Evolutionary conservation across 495 filamentous ascomycete genomes (phyloP), one percentile per base, ranked within the genome.

Genomic region (Penicillium subrubescens): DNA sequence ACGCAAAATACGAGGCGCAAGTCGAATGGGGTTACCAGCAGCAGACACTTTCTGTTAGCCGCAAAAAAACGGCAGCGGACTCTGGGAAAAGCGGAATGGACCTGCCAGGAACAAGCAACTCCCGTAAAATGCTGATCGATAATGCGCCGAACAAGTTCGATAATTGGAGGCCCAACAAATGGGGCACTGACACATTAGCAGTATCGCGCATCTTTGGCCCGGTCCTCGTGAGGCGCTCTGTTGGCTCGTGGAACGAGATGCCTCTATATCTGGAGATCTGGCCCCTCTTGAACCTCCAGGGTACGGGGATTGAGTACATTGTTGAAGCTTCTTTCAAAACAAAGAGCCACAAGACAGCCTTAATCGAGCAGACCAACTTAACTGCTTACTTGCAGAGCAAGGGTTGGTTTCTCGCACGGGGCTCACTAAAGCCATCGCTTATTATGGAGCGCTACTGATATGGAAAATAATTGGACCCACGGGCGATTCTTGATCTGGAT

Each of bases 281-380:
- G 62, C 56, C 62, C 46, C 27, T 64, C 31, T 7, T 52, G 14
- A 60, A 54, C 41, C 17, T 21, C 56, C 19, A 14, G 17, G 55
- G 39, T 53, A 64, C 62, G 33, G 62, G 56, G 27, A 44, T 43
- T 54, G 62, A 64, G 46, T 59, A 64, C 56, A 29, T 60, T 15
- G 55, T 64, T 35, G 62, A 64, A 56, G 62, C 44, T 37, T 64
- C 62, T 60, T 64, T 64, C 56, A 64, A 64, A 34, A 64, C 62
- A 35, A 27, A 64, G 27, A 53, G 19, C 19, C 31, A 23, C 27
- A 44, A 17, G 46, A 60, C 27, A 53, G 62, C 62, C 62, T 59
- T 15, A 46, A 15, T 19, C 46, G 62, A 64, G 55, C 29, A 52
- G 55, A 35, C 19, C 15, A 53, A 64, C 19, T 54, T 64, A 39